Evolutionary conservation across 2,329 filamentous ascomycete genomes (phyloP), one percentile per base, ranked within the genome.

Genomic region (Sporothrix variecibatus): DNA sequence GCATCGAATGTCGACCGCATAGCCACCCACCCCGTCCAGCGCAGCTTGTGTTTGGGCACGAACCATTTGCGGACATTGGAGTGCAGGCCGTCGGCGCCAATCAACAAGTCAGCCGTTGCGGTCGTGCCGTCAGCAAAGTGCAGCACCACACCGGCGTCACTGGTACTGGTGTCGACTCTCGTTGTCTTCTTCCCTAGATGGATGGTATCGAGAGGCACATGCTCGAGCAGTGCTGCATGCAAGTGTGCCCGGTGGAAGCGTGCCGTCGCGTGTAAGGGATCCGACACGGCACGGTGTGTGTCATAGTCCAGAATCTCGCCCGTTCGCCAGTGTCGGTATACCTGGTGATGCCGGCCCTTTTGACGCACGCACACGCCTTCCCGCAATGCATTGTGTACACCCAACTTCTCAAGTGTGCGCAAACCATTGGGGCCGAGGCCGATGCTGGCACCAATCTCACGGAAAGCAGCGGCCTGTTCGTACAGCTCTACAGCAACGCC

Each of bases 401-500:
- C 56, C 56, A 60, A 28, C 56, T 60, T 60, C 15, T 60, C 56
- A 12, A 60, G 56, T 28, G 56, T 60, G 7, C 56, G 26, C 56
- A 58, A 12, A 12, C 53, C 53, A 23, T 58, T 58, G 53, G 53
- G 53, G n/a, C 56, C 56, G 56, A 34, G 12, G 28, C 56, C 56
- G 28, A 60, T 60, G 17, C 56, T 60, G 56, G 56, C 56, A 28
- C 56, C 56, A 60, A 60, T 60, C 26, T 60, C 56, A 23, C 53
- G 56, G 56, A 60, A 60, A 3, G 56, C 56, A 6, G 56, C 56
- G 4, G 56, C 56, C 56, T 60, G 56, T 7, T 60, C 56, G 56
- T 60, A 60, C 56, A 60, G 28, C 2, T 60, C 28, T 26, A 60
- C 56, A 4, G 15, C 28, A 4, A 60, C 56, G 20, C 56, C 53